Base-by-base conservation (phyloP, 768 basidiomycete species). In the Cystoderma amianthinum region DNA sequence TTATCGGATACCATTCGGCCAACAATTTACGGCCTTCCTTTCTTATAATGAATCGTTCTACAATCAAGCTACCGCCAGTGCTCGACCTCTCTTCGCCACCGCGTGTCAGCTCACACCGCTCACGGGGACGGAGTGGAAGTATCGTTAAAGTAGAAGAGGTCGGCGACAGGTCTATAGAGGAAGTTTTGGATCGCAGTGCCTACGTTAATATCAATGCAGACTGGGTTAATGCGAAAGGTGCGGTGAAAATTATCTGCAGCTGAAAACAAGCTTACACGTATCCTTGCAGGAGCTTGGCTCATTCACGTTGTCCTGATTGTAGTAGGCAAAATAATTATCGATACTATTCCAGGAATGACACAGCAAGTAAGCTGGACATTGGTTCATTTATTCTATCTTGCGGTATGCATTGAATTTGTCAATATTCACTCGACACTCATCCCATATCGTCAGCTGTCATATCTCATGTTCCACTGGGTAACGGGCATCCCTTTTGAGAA, bases 391-490 rank as follows among this genome's bases (percentile, higher is more conserved):
- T 59, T 85, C 47, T 99, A 99, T 64, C 85, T 93, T 47, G 76
- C 83, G 35, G 95, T 97, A 58, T n/a, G n/a, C n/a, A n/a, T n/a
- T n/a, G n/a, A n/a, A n/a, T n/a, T n/a, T 47, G 89, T 74, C 3
- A 32, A 4, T 40, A 3, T 5, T 38, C 33, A 24, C 13, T 23
- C 41, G 32, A 18, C 9, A 16, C 11, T 40, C 15, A 11, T 28
- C 24, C n/a, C 18, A 17, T 3, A 37, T 23, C 25, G 13, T 46
- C 52, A 95, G 94, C 58, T 92, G n/a, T 90, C 93, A 9, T 98
- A 95, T 66, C 73, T 97, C 47, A 94, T 98, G 88, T 98, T 98
- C 71, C 95, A 98, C 58, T 91, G 89, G 76, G 92, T 93, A 38
- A 97, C 93, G 6, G 95, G 95, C 41, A 92, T 95, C 32, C 95